Evolutionary conservation across 768 basidiomycete genomes (phyloP).

Genomic region (Hysterangium stoloniferum): DNA sequence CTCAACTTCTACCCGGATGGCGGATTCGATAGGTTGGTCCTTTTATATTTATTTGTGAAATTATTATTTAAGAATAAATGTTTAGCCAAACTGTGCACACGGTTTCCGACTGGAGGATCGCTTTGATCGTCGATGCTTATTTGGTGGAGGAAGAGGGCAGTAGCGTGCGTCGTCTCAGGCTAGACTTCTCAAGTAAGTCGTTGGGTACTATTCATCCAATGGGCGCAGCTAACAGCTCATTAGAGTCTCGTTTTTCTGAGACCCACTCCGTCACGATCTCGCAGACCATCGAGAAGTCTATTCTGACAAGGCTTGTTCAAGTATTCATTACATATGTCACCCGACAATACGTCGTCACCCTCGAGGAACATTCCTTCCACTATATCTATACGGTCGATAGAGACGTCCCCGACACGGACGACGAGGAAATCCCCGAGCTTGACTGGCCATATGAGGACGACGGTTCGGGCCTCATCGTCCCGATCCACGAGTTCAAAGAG

Average conservation of each 20-base stretch:
- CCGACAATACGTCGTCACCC: conserved; percentile 21
- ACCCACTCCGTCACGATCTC: conserved; percentile 6
- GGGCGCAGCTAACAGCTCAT: not conserved
- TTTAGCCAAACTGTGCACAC: not conserved
- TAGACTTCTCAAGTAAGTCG: conserved; percentile 21
- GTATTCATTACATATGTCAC: conserved; percentile 17
- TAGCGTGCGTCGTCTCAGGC: conserved; percentile 17
- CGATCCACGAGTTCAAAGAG: conserved; percentile 12
- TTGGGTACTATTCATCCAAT: too few relatives aligned
- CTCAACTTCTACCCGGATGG: conserved; percentile 6
- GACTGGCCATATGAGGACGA: too few relatives aligned
- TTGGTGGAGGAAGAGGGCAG: conserved; percentile 17
- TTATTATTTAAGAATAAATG: too few relatives aligned
- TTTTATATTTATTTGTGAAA: too few relatives aligned
- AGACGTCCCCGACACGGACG: conserved; percentile 3
- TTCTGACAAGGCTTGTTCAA: conserved; percentile 15
- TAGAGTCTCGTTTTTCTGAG: conserved; percentile 11
- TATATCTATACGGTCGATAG: conserved; percentile 16
- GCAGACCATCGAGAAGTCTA: conserved; percentile 11
- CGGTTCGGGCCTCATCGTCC: not conserved
- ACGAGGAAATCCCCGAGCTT: not conserved
- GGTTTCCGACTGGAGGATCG: conserved; percentile 18
- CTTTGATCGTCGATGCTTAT: conserved; percentile 20
- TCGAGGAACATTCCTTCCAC: conserved; percentile 19
- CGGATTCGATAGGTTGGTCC: conserved; percentile 6